Percentiles rank a stretch among this genome's conserved stretches.
Evolutionary conservation across 306 rosid species (phyloP).

Genomic region (Arachis hypogaea): DNA sequence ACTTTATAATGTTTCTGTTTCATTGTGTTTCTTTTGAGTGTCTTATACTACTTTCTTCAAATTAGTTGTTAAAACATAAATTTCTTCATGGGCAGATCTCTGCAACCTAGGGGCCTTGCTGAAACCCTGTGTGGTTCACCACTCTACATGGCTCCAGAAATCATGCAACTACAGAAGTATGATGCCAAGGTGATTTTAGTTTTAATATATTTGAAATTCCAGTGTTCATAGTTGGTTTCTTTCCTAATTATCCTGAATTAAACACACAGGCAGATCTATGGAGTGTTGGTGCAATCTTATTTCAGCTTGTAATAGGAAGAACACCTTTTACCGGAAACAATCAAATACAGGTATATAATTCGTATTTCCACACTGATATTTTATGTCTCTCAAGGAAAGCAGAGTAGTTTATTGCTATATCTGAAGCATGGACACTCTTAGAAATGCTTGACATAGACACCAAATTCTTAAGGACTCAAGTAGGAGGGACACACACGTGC

Average conservation of each 20-base stretch:
- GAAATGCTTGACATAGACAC: too few species aligned
- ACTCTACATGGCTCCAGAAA: conserved; percentile 99
- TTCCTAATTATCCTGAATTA: conserved; percentile 53
- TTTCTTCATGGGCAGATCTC: conserved; percentile 65
- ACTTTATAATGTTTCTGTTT: conserved; percentile 25
- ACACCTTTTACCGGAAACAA: conserved; percentile 94
- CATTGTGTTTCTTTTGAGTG: conserved; percentile 16
- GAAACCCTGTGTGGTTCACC: conserved; percentile 99
- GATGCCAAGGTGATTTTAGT: conserved; percentile 87
- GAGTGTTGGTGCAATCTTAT: conserved; percentile 97
- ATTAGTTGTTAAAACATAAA: conserved; percentile 26
- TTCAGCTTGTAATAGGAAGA: conserved; percentile 90
- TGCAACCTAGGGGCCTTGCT: conserved; percentile 95
- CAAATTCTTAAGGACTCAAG: too few species aligned
- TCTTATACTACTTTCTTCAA: conserved; percentile 18
- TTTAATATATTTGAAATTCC: conserved; percentile 10
- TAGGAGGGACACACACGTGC: too few species aligned
- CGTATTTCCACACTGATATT: not conserved
- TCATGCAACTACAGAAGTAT: conserved; percentile 97
- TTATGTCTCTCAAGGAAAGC: conserved; percentile 21
- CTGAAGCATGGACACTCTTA: too few species aligned
- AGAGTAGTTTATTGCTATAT: conserved; percentile 6
- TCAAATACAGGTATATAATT: conserved; percentile 76
- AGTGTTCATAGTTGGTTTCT: conserved; percentile 36
- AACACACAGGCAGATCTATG: conserved; percentile 99